Evolutionary conservation across 1,284 basidiomycete genomes (phyloP), one percentile per base, ranked within the genome.

Genomic region (Cutaneotrichosporon cavernicola): DNA sequence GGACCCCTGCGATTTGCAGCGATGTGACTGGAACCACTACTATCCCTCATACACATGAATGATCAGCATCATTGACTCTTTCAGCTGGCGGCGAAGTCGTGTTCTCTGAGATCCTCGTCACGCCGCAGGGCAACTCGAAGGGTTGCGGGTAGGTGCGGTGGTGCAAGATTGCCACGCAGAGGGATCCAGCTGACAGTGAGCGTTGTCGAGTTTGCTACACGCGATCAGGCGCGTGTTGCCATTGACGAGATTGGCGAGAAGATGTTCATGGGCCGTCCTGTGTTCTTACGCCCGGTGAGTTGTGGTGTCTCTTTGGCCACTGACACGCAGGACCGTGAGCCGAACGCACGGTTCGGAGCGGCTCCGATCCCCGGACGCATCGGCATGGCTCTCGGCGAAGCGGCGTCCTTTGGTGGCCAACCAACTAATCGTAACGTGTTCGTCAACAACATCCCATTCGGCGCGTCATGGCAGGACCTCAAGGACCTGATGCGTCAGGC

Each of bases 381-480:
- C 70, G 91, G 92, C 65, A 88, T 91, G 85, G 91, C 91, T 2
- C 91, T 91, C 86, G 79, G 78, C 58, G 80, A 80, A 64, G 90
- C 89, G 34, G 88, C 90, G 47, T 88, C 89, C 70, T 91, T 62
- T 86, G 87, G 70, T 85, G 90, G 72, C 85, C 89, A 73, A 34
- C 64, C 67, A 31, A 71, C 69, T 26, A 79, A 76, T 50, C 91
- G 92, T 73, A 92, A 96, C 76, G 86, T 97, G 58, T 97, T 94
- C 69, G 88, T 97, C 72, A 90, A 91, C 62, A 96, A 96, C 78
- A 91, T 97, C 26, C 96, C 95, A 0, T 91, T 91, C 75, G 92
- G 94, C 81, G 93, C 93, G 36, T 92, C 92, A 47, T 99, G 96
- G 96, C 96, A 99, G 80, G 96, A 99, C 77, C 84, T 99, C 65